These are phyloP conservation scores for Rhodosporidiobolus sp. DNA, from an alignment of 768 basidiomycete genomes.

Conservation along the genomic window DNA sequence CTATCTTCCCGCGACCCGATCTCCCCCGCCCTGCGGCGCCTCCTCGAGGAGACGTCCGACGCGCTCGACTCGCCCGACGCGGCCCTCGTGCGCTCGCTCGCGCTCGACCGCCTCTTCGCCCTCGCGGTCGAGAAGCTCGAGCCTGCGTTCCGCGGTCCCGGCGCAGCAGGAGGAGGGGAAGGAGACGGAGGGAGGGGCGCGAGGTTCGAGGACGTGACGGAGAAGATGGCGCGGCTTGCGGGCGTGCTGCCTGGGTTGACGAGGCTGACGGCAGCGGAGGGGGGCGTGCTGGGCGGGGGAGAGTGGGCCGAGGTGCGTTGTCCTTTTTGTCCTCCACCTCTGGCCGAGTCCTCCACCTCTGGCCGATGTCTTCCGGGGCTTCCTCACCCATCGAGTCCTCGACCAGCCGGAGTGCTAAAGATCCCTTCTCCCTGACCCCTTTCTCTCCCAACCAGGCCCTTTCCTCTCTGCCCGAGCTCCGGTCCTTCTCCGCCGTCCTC, in stretches of 20 bases:
- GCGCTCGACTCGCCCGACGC: slow-evolving; percentile 70
- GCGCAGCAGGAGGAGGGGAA: slow-evolving; percentile 49
- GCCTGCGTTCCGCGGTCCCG: slow-evolving; percentile 44
- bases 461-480: slow-evolving; percentile 62
- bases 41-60: slow-evolving; percentile 67
- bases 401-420: too few species aligned
- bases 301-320: slow-evolving; percentile 66
- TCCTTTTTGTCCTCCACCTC: slow-evolving; percentile 45
- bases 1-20: slow-evolving; percentile 38
- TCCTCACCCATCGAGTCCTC: background rate
- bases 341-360: background rate
- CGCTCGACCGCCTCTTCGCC: slow-evolving; percentile 66
- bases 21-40: slow-evolving; percentile 57
- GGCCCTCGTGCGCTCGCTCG: slow-evolving; percentile 64
- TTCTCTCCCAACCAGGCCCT: slow-evolving; percentile 55
- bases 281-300: slow-evolving; percentile 44
- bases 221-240: slow-evolving; percentile 63
- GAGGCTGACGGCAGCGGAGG: slow-evolving; percentile 56
- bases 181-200: slow-evolving; percentile 15
- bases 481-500: slow-evolving; percentile 67
- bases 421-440: background rate
- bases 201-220: slow-evolving; percentile 36
- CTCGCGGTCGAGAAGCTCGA: slow-evolving; percentile 65
- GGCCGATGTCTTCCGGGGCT: background rate
- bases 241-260: slow-evolving; percentile 75